Percentiles rank a stretch among this genome's conserved stretches.
These are phyloP conservation scores for Cladophialophora bantiana DNA, from an alignment of 2,329 filamentous ascomycete genomes.

Conservation along the genomic window DNA sequence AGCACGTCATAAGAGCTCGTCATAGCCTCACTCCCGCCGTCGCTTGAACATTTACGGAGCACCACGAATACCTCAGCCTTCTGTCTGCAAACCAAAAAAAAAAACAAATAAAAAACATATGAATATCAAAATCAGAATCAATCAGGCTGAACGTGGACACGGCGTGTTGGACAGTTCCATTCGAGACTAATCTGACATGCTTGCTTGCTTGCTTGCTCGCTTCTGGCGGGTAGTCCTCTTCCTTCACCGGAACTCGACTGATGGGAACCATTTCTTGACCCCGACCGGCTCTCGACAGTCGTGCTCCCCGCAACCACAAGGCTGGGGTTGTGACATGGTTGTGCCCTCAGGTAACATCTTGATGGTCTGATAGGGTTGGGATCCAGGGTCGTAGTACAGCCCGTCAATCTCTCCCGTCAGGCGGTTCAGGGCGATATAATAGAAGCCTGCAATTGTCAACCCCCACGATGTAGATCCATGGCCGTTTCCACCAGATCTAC, in stretches of 20 bases:
- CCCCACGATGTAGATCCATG: conserved; percentile 47
- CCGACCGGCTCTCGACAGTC: conserved; percentile 28
- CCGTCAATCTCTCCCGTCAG: conserved; percentile 56
- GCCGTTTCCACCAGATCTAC: not conserved
- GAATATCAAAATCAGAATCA: not conserved
- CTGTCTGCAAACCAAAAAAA: not conserved
- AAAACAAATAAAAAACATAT: too few relatives aligned
- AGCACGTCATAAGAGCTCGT: not conserved
- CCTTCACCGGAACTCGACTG: conserved; percentile 33
- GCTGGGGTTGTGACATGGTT: not conserved
- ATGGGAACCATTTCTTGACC: conserved; percentile 38
- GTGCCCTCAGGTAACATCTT: conserved; percentile 48
- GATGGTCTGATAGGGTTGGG: conserved; percentile 58
- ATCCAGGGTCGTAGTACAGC: conserved; percentile 58
- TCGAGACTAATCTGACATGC: too few relatives aligned
- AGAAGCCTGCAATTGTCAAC: conserved; percentile 59
- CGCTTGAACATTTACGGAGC: not conserved
- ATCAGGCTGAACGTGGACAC: not conserved
- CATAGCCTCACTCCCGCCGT: not conserved
- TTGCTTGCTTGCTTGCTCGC: not conserved
- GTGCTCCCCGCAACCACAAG: conserved; percentile 28
- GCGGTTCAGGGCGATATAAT: conserved; percentile 57
- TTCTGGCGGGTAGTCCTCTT: not conserved
- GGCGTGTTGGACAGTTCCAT: not conserved
- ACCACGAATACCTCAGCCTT: not conserved